Percentiles rank a stretch among this genome's conserved stretches.
Evolutionary conservation across 2,329 filamentous ascomycete genomes (phyloP).

Genomic region (Pleoardoris graminearum): DNA sequence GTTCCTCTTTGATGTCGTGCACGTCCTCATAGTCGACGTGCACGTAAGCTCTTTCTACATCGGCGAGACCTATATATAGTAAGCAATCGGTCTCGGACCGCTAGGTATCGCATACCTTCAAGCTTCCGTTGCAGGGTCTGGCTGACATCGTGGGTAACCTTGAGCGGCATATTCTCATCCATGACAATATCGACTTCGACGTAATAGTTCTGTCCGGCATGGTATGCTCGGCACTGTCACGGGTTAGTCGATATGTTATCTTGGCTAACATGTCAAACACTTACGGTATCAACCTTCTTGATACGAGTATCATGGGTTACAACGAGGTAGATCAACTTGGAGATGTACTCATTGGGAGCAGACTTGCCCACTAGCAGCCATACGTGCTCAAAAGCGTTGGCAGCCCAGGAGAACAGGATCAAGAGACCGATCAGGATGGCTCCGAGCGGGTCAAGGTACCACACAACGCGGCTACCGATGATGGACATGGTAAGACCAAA

Average conservation of each 20-base stretch:
- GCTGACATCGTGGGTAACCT: constrained; percentile 63
- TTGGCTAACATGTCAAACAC: constrained; percentile 17
- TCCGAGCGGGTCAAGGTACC: constrained; percentile 65
- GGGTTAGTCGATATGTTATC: constrained; percentile 17
- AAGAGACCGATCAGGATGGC: constrained; percentile 64
- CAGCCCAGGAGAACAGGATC: constrained; percentile 64
- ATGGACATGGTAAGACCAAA: constrained; percentile 62
- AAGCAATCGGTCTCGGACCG: no score
- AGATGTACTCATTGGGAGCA: constrained; percentile 61
- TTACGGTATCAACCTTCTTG: constrained; percentile 59
- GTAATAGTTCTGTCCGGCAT: constrained; percentile 64
- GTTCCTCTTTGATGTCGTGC: constrained; percentile 45
- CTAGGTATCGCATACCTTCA: constrained; percentile 51
- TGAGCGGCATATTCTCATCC: constrained; percentile 58
- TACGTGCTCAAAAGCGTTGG: constrained; percentile 65
- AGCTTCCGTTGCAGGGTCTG: constrained; percentile 64
- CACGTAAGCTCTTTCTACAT: constrained; percentile 53
- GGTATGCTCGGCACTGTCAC: constrained; percentile 58
- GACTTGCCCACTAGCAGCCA: constrained; percentile 65
- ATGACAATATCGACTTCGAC: constrained; percentile 67
- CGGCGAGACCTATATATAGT: constrained; percentile 35
- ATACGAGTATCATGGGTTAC: constrained; percentile 60
- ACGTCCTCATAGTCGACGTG: constrained; percentile 54
- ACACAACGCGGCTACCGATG: constrained; percentile 56
- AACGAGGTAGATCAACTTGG: constrained; percentile 60